phyloP scores from a whole-genome alignment of 345 rosid genomes.

The Schrenkiella parvula region DNA sequence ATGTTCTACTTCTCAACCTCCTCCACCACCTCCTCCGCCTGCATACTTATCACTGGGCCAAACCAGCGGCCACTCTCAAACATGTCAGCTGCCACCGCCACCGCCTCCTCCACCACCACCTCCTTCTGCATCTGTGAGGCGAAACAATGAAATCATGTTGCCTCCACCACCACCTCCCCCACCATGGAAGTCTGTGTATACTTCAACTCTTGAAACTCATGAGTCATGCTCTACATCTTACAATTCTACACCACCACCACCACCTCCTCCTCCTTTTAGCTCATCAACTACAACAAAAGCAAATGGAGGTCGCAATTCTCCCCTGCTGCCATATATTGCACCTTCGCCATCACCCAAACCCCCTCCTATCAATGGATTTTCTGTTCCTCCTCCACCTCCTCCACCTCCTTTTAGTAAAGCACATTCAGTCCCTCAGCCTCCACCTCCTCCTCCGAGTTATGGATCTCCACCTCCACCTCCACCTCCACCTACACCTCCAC shows the following conservation, averaged over 20 bases:
- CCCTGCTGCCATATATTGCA: conserved; percentile 23
- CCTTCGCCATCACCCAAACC: conserved; percentile 27
- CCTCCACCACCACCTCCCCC: conserved; percentile 55
- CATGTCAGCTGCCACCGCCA: conserved; percentile 25
- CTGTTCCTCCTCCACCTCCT: conserved; percentile 15
- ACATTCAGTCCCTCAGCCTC: conserved; percentile 18
- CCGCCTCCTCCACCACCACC: conserved; percentile 51
- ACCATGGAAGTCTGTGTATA: conserved; percentile 52
- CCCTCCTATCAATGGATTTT: conserved; percentile 3
- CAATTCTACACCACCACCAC: conserved; percentile 29
- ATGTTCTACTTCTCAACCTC: conserved; percentile 26
- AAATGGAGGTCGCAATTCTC: conserved; percentile 22
- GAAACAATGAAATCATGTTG: conserved; percentile 31
- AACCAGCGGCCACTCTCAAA: conserved; percentile 29
- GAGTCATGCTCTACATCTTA: conserved; percentile 18
- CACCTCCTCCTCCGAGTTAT: conserved; percentile 26
- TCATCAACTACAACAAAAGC: conserved; percentile 16
- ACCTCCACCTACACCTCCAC: conserved; percentile 36
- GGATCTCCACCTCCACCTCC: conserved; percentile 32
- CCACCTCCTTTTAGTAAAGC: conserved; percentile 25
- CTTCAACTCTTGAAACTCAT: conserved; percentile 26
- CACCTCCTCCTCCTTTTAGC: conserved; percentile 25
- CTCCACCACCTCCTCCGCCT: conserved; percentile 33
- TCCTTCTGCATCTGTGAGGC: conserved; percentile 32
- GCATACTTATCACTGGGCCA: conserved; percentile 17